phyloP scores from a whole-genome alignment of 1,284 basidiomycete species.

The Naganishia liquefaciens region DNA sequence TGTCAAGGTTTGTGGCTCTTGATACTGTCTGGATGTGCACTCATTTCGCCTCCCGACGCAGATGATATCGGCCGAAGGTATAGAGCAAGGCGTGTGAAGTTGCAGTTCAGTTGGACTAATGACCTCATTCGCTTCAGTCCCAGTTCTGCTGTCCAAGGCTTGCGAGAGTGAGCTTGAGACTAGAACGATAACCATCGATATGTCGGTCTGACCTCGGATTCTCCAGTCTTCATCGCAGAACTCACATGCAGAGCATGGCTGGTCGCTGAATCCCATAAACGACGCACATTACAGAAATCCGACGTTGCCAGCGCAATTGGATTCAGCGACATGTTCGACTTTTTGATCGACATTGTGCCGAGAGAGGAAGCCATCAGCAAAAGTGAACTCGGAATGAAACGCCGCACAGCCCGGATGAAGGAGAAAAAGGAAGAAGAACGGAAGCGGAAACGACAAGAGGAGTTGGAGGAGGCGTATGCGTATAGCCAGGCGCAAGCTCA shows the following conservation, averaged over 20 bases:
- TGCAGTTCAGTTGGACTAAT: not conserved
- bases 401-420: conserved; percentile 28
- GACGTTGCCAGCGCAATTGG: conserved; percentile 87
- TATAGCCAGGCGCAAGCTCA: conserved; percentile 13
- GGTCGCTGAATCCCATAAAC: conserved; percentile 87
- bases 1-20: conserved; percentile 69
- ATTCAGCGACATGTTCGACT: conserved; percentile 90
- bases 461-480: conserved; percentile 25
- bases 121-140: conserved; percentile 59
- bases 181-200: not conserved
- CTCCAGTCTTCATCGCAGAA: conserved; percentile 86
- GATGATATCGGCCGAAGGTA: conserved; percentile 95
- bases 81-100: not conserved
- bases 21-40: not conserved
- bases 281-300: conserved; percentile 81
- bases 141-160: conserved; percentile 90
- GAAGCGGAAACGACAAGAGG: conserved; percentile 24
- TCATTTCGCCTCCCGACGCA: conserved; percentile 45
- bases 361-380: conserved; percentile 62
- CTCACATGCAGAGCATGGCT: conserved; percentile 91
- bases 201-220: not conserved
- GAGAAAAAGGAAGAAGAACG: conserved; percentile 31
- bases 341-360: conserved; percentile 87
- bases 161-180: conserved; percentile 77
- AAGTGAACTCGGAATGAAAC: conserved; percentile 28